phyloP scores from a whole-genome alignment of 148 eudicot genomes.

The Cornus suecica region DNA sequence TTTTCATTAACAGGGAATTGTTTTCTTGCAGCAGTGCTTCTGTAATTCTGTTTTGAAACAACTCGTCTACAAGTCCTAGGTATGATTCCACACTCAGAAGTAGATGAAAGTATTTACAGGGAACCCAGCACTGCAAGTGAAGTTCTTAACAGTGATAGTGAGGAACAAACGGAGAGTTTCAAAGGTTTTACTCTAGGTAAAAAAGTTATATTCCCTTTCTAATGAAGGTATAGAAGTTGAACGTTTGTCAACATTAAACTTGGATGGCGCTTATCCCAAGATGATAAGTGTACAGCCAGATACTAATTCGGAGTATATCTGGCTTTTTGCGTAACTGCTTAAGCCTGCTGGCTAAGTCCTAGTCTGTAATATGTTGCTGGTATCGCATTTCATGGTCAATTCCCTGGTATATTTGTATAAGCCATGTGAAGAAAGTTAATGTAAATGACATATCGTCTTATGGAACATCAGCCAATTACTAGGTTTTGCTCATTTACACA shows the following conservation, averaged over 20 bases:
- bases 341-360: too few relatives aligned
- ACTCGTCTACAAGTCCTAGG: conserved; percentile 15
- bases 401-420: too few relatives aligned
- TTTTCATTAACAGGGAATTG: conserved; percentile 15
- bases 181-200: conserved; percentile 28
- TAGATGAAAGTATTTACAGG: conserved; percentile 30
- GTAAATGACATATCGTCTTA: too few relatives aligned
- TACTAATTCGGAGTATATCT: neutral
- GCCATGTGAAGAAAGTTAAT: too few relatives aligned
- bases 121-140: conserved; percentile 20
- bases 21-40: conserved; percentile 4
- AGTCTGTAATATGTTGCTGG: too few relatives aligned
- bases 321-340: neutral
- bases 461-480: too few relatives aligned
- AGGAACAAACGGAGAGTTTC: conserved; percentile 34
- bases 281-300: neutral
- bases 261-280: neutral
- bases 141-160: conserved; percentile 33
- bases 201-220: neutral
- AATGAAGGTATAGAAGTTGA: neutral
- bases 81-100: conserved; percentile 52
- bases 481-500: too few relatives aligned
- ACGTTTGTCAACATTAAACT: neutral
- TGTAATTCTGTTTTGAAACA: conserved; percentile 5
- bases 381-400: neutral